A percentile compares a stretch with the other conserved stretches of the same genome.
phyloP scores from a whole-genome alignment of 176 grass and related monocot species.

The Musa acuminata region DNA sequence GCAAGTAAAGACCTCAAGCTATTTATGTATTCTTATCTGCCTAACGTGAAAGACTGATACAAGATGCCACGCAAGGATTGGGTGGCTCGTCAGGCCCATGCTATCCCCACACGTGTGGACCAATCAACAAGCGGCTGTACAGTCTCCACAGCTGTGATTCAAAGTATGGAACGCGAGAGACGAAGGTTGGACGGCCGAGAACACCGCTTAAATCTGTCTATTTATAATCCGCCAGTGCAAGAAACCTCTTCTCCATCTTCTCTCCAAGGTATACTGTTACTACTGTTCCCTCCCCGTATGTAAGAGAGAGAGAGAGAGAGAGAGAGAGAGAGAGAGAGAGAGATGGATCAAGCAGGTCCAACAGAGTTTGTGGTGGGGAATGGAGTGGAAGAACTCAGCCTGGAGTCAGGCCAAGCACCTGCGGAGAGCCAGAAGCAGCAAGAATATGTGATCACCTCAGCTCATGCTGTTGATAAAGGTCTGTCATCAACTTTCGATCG shows the following conservation, averaged over 20 bases:
- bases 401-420: conserved; percentile 25
- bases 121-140: no score
- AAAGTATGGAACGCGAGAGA: no score
- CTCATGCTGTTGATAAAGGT: conserved; percentile 64
- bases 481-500: no score
- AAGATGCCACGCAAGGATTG: no score
- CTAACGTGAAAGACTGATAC: no score
- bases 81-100: no score
- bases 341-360: background rate
- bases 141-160: no score
- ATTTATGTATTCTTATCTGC: no score
- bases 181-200: no score
- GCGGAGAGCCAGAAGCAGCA: conserved; percentile 14
- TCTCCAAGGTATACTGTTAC: no score
- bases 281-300: background rate
- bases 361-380: background rate
- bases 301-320: background rate
- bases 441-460: conserved; percentile 32
- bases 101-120: no score
- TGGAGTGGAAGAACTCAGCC: conserved; percentile 23
- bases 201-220: background rate
- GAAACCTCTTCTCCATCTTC: background rate
- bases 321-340: background rate
- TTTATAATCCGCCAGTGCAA: conserved; percentile 4
- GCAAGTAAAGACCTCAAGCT: no score